Percentiles rank a stretch among this genome's conserved stretches.
Evolutionary conservation across 139 green algal species (phyloP).

Genomic region (Monoraphidium neglectum): DNA sequence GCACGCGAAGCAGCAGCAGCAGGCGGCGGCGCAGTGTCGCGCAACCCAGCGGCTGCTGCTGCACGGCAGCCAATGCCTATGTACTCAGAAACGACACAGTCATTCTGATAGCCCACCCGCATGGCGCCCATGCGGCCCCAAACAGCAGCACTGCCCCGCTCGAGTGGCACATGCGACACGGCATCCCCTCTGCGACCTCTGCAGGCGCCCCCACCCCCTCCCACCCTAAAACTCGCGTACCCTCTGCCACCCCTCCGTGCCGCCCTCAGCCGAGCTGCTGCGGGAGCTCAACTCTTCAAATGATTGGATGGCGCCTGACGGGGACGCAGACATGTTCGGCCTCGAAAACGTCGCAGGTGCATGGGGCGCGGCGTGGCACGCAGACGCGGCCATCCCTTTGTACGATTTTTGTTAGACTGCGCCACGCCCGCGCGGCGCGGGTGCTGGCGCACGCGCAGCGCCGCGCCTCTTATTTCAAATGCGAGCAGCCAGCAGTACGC

Average conservation of each 20-base stretch:
- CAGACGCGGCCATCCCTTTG: background rate
- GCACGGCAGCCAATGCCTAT: no score
- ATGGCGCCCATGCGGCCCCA: no score
- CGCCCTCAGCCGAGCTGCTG: slow-evolving; percentile 14
- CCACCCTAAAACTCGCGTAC: no score
- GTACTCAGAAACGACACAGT: no score
- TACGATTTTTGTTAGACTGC: background rate
- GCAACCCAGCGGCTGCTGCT: no score
- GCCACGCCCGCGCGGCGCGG: background rate
- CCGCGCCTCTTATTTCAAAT: background rate
- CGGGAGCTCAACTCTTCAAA: slow-evolving; percentile 13
- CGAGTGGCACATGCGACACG: no score
- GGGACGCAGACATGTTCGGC: slow-evolving; percentile 13
- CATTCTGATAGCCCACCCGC: no score
- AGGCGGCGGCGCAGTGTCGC: no score
- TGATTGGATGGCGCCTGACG: slow-evolving; percentile 13
- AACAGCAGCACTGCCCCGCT: no score
- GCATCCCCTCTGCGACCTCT: no score
- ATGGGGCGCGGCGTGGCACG: background rate
- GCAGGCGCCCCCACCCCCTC: no score
- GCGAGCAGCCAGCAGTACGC: background rate
- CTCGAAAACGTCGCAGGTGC: slow-evolving; percentile 27
- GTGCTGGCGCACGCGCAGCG: background rate
- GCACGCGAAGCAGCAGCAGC: no score
- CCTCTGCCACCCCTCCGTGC: background rate